Base-by-base conservation (phyloP, 2,329 filamentous ascomycete genomes). In the Dactylellina cionopaga region DNA sequence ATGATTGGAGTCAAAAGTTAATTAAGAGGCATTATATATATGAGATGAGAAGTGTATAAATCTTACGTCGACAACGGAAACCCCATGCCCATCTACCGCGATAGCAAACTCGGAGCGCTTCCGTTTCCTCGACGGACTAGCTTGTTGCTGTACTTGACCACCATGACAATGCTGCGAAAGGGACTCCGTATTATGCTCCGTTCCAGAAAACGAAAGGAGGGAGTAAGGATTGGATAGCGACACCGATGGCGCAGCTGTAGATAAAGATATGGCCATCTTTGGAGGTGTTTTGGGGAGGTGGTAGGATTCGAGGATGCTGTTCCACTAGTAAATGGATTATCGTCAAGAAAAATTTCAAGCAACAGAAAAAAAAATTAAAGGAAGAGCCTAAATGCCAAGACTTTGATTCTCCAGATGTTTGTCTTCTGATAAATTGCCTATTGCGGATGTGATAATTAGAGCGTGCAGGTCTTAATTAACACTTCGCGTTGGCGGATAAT, bases 201-300 rank as follows among this genome's bases (percentile, higher is more conserved):
- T 15, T 41, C 68, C 59, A 22, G 59, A 65, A 65, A 72, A 65
- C 13, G 68, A 33, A 9, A 72, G 37, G 15, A 72, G 59, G 22
- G 68, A 59, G 37, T 72, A 72, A 41, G 68, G 68, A 60, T 58
- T 72, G 17, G 68, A 72, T 13, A 72, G 68, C 68, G 68, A 72
- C 68, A 72, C 68, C 44, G 68, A 72, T 11, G 68, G 68, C 52
- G 68, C 43, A 41, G 58, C 58, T 46, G 54, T 49, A 43, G 68
- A 63, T 17, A 46, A 65, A 55, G 59, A 65, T 65, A 72, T 72
- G 31, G 59, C 68, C 68, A 72, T 72, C 54, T 72, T 65, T 39
- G 49, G 33, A 27, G 10, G 17, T 17, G 29, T 29, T 58, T 52
- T 17, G 25, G 24, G 31, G 39, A 71, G 33, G n/a, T 58, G 47